Percentiles rank a stretch among this genome's conserved stretches.
Evolutionary conservation across 352 stramenopile genomes (phyloP).

Genomic region (Phytophthora kernoviae): DNA sequence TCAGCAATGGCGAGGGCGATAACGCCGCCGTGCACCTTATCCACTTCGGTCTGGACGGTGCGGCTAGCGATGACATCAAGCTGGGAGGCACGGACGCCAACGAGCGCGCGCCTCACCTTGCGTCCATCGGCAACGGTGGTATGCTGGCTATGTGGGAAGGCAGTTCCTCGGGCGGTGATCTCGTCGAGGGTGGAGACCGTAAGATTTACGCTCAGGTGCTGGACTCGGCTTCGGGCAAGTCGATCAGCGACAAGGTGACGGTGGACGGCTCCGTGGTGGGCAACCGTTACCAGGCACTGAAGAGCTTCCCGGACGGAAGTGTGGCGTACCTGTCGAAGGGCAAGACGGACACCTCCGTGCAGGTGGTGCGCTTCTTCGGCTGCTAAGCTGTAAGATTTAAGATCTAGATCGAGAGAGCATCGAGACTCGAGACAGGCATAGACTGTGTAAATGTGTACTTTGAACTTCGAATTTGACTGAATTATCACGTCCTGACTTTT

Average conservation of each 20-base stretch:
- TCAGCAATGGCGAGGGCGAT: conserved; percentile 43
- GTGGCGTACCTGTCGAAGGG: conserved; percentile 49
- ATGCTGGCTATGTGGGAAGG: conserved; percentile 47
- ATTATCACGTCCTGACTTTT: no score
- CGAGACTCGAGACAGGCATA: neutral
- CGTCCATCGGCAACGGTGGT: conserved; percentile 32
- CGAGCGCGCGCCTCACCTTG: conserved; percentile 46
- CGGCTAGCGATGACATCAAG: conserved; percentile 43
- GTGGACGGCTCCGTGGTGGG: conserved; percentile 35
- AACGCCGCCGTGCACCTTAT: conserved; percentile 51
- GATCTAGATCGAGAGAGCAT: neutral
- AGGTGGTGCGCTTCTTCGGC: conserved; percentile 41
- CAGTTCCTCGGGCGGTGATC: conserved; percentile 28
- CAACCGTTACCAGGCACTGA: conserved; percentile 58
- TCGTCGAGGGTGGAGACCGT: conserved; percentile 12
- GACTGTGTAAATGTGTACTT: neutral
- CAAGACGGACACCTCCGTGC: conserved; percentile 32
- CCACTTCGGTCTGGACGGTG: conserved; percentile 46
- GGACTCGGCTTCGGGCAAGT: conserved; percentile 27
- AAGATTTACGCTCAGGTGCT: conserved; percentile 48
- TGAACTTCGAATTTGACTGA: no score
- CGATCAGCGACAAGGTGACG: conserved; percentile 37
- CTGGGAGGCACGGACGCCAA: conserved; percentile 40
- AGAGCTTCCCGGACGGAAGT: conserved; percentile 38
- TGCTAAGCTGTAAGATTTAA: conserved; percentile 22